Evolutionary conservation across 2,329 filamentous ascomycete species (phyloP).

Genomic region (Fusarium metavorans): DNA sequence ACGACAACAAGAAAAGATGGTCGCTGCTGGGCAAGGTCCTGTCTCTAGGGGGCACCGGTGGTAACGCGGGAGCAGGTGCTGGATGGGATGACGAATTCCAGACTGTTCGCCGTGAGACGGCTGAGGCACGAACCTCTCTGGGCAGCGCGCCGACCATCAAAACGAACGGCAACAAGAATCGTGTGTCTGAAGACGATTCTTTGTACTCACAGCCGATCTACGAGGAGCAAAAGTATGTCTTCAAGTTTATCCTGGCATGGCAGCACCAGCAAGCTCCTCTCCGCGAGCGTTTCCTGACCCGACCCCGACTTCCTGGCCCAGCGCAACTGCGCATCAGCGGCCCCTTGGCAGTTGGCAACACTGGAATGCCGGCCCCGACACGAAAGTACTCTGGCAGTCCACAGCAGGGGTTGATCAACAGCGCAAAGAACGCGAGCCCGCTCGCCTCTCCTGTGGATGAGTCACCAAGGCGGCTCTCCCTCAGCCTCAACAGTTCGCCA

Average conservation of each 20-base stretch:
- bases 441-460: conserved; percentile 50
- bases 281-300: conserved; percentile 72
- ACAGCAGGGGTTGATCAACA: conserved; percentile 60
- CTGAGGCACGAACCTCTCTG: conserved; percentile 55
- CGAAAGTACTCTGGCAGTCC: conserved; percentile 61
- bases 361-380: conserved; percentile 57
- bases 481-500: conserved; percentile 29
- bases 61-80: conserved; percentile 29
- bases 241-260: conserved; percentile 81
- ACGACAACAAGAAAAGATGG: conserved; percentile 70
- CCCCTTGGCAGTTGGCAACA: conserved; percentile 53
- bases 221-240: conserved; percentile 71
- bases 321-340: conserved; percentile 73
- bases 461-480: conserved; percentile 35
- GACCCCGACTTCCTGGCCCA: conserved; percentile 76
- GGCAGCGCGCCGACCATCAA: conserved; percentile 42
- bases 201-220: conserved; percentile 67
- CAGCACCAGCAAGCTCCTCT: conserved; percentile 66
- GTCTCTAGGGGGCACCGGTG: conserved; percentile 42
- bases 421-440: conserved; percentile 63
- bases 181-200: conserved; percentile 64
- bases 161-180: conserved; percentile 45
- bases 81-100: conserved; percentile 61
- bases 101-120: conserved; percentile 62
- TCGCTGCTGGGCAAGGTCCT: conserved; percentile 74